Base-by-base conservation (phyloP, 179 eudicot species). In the Amaranthus tricolor region DNA sequence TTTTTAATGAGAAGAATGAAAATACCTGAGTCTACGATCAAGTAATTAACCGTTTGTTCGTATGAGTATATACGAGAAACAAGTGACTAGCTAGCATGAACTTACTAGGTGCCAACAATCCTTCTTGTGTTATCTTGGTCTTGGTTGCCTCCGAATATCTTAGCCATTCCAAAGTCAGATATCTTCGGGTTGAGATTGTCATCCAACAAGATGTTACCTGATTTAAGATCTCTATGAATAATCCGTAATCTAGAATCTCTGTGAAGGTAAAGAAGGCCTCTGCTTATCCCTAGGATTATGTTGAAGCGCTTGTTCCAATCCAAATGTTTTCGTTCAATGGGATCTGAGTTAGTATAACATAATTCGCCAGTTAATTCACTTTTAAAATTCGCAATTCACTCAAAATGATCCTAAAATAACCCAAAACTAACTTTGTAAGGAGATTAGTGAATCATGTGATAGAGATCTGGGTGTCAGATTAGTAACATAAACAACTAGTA, bases 241-340 rank as follows among this genome's bases (percentile, higher is more conserved):
- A 68, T 68, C 58, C 59, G 21, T 19, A 68, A 44, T 15, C 72
- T 52, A 75, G 78, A 76, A 72, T 69, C 79, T 17, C 66, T 66
- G 5, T 76, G 79, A 43, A 76, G 85, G 76, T 86, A 86, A 43
- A 82, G 74, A 15, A 86, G 78, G 2, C 87, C 89, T 47, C 79
- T 69, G 3, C 74, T 48, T 43, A 69, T 50, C 12, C 52, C 79
- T n/a, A 1, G 51, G n/a, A 76, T 76, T 56, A 76, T 76, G 17
- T 43, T 76, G 74, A 76, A 69, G 72, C 74, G 72, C 50, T 16
- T 24, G 7, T 61, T 58, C 79, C 79, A 76, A n/a, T 61, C 68
- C 74, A 76, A 76, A 51, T 31, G 72, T 44, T 50, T 59, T 49
- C 52, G 50, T 11, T 62, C 43, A 10, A 45, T 43, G 17, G 51